Conservation (phyloP, 352 stramenopile species). For the Bremia lactucae region DNA sequence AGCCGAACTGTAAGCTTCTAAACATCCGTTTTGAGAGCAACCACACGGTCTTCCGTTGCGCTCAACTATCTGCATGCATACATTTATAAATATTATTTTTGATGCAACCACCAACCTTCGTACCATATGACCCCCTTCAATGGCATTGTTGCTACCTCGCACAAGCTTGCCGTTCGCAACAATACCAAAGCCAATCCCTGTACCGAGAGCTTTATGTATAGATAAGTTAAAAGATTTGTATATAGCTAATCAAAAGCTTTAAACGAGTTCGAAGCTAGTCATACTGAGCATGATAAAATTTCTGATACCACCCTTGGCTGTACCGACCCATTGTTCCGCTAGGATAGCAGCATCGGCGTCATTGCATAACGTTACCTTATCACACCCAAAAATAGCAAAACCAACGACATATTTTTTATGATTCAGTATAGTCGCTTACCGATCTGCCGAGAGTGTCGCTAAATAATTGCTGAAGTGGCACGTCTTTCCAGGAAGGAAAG, state of each 20-base stretch:
- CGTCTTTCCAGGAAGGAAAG: constrained; percentile 57
- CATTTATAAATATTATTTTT: background rate
- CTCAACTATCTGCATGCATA: constrained; percentile 57
- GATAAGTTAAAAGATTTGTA: background rate
- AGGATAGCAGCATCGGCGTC: constrained; percentile 74
- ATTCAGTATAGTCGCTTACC: constrained; percentile 1
- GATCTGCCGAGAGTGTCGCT: constrained; percentile 22
- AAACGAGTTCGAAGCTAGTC: constrained; percentile 1
- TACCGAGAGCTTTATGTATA: constrained; percentile 45
- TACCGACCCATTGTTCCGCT: constrained; percentile 73
- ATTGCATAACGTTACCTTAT: constrained; percentile 50
- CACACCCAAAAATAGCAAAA: background rate
- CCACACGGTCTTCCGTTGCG: constrained; percentile 64
- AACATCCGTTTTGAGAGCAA: constrained; percentile 61
- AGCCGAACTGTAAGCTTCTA: constrained; percentile 74
- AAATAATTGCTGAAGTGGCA: constrained; percentile 49
- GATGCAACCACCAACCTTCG: background rate
- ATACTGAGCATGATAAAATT: constrained; percentile 83
- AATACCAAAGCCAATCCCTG: constrained; percentile 57
- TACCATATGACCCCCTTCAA: constrained; percentile 78
- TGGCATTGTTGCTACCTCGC: constrained; percentile 48
- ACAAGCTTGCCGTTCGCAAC: constrained; percentile 58
- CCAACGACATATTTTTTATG: background rate
- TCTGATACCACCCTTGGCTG: constrained; percentile 39
- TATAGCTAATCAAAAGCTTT: no score